Percentiles rank a stretch among this genome's conserved stretches.
Conservation (phyloP, 2,329 filamentous ascomycete species). For the Hypoxylon sp. region DNA sequence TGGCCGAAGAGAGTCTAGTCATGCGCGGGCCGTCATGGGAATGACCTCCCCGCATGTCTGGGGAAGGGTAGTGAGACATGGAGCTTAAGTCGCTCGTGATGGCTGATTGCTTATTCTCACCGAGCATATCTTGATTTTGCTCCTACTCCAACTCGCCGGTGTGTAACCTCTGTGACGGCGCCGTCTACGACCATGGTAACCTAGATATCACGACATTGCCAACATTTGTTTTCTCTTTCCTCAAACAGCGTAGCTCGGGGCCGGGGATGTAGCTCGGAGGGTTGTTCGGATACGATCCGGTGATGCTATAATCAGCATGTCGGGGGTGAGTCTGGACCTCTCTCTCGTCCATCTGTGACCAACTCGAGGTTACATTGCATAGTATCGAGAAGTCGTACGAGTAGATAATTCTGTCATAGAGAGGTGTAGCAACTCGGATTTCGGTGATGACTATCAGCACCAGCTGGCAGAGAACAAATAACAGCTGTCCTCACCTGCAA, state of each 20-base stretch:
- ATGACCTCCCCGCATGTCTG: constrained; percentile 14
- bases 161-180: not conserved
- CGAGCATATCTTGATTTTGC: not conserved
- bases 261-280: not conserved
- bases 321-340: not conserved
- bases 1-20: constrained; percentile 10
- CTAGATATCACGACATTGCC: not conserved
- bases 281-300: not conserved
- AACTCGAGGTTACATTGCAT: constrained; percentile 12
- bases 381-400: too few relatives aligned
- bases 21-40: constrained; percentile 10
- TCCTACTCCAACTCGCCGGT: not conserved
- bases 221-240: not conserved
- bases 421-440: too few relatives aligned
- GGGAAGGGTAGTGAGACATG: constrained; percentile 4
- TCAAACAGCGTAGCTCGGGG: not conserved
- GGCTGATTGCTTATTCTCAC: not conserved
- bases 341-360: not conserved
- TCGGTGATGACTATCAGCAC: too few relatives aligned
- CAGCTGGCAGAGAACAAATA: not conserved
- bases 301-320: constrained; percentile 6
- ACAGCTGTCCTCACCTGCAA: not conserved
- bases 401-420: not conserved
- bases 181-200: not conserved
- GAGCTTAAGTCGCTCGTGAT: constrained; percentile 9